These are phyloP conservation scores for Dorcoceras hygrometricum DNA, from an alignment of 257 asterid species.

Conservation along the genomic window DNA sequence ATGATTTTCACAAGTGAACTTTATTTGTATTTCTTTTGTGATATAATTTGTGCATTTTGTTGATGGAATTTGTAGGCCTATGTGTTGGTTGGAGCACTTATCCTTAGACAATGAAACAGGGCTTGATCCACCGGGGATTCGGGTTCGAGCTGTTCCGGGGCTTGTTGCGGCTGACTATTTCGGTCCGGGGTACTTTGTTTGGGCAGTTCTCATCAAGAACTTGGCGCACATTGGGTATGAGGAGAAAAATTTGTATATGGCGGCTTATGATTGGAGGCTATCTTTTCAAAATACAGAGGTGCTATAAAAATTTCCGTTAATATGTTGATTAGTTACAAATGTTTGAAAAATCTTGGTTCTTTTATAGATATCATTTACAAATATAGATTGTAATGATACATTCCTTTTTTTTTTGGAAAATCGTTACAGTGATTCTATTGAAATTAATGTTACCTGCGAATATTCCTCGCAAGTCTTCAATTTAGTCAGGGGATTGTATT, in stretches of 20 bases:
- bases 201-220: constrained; percentile 91
- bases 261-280: constrained; percentile 92
- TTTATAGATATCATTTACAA: background rate
- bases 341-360: constrained; percentile 8
- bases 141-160: constrained; percentile 81
- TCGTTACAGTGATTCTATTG: too few species aligned
- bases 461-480: background rate
- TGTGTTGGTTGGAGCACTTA: constrained; percentile 96
- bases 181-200: constrained; percentile 87
- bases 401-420: too few species aligned
- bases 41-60: constrained; percentile 10
- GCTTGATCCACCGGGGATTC: constrained; percentile 89
- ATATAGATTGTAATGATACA: background rate
- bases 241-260: constrained; percentile 87
- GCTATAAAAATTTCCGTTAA: constrained; percentile 1
- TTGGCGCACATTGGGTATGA: constrained; percentile 89
- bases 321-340: background rate
- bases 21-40: background rate
- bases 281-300: constrained; percentile 94
- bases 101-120: constrained; percentile 93
- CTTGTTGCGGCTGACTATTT: constrained; percentile 89
- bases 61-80: constrained; percentile 54
- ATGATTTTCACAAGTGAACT: background rate
- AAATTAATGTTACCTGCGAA: constrained; percentile 7
- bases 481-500: background rate